phyloP scores from a whole-genome alignment of 208 protist genomes.

The Porcisia deanei region DNA sequence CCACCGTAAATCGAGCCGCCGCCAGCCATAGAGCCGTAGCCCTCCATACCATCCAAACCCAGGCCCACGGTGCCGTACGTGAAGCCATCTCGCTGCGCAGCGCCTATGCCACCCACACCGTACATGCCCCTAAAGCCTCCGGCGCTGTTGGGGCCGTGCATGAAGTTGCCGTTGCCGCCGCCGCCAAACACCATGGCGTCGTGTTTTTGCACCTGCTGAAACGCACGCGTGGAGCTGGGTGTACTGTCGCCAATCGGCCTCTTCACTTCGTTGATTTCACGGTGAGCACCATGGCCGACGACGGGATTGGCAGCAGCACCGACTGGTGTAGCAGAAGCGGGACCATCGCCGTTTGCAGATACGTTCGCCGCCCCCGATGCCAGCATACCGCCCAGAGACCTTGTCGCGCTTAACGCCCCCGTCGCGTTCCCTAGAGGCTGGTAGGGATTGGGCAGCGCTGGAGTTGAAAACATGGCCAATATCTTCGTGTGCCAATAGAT shows the following conservation, averaged over 20 bases:
- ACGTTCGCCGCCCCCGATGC: not conserved
- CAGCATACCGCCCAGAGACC: not conserved
- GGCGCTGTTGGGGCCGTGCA: slow-evolving; percentile 30
- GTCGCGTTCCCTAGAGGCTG: not conserved
- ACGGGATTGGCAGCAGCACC: not conserved
- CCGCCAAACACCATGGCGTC: not conserved
- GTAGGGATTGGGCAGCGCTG: slow-evolving; percentile 1
- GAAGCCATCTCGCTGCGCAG: slow-evolving; percentile 1
- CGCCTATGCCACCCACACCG: slow-evolving; percentile 15
- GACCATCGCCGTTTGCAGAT: not conserved
- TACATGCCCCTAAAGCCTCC: slow-evolving; percentile 23
- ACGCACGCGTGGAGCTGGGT: not conserved
- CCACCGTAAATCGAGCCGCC: slow-evolving; percentile 19
- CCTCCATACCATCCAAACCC: slow-evolving; percentile 4
- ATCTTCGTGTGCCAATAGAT: not conserved
- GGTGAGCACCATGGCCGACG: not conserved
- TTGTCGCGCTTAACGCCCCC: not conserved
- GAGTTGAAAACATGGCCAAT: not conserved
- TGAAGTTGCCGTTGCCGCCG: slow-evolving; percentile 12
- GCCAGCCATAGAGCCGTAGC: slow-evolving; percentile 7
- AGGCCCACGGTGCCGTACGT: not conserved
- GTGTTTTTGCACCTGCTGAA: not conserved
- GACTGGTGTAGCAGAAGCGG: not conserved
- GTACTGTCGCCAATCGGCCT: not conserved
- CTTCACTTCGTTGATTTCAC: not conserved